Percentiles rank a stretch among this genome's conserved stretches.
These are phyloP conservation scores for Stachybotrys echinatus DNA, from an alignment of 2,329 filamentous ascomycete species.

Conservation along the genomic window DNA sequence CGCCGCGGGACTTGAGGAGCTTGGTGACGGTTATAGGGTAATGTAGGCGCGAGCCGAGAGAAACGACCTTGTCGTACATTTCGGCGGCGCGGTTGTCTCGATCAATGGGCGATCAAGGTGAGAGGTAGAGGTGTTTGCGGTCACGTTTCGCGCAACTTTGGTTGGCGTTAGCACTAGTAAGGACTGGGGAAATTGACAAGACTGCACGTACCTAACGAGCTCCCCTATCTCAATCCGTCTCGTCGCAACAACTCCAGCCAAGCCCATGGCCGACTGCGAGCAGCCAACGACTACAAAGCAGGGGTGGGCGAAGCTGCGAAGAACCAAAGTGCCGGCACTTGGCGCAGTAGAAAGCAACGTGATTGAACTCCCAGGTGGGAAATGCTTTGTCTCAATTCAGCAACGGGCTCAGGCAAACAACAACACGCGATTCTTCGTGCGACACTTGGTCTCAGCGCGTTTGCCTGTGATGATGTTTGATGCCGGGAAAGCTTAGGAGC, in stretches of 20 bases:
- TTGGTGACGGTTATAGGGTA: slow-evolving; percentile 93
- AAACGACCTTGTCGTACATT: slow-evolving; percentile 39
- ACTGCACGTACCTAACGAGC: slow-evolving; percentile 18
- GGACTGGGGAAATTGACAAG: not conserved
- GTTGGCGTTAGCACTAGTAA: not conserved
- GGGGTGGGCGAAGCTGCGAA: no score
- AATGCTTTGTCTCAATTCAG: no score
- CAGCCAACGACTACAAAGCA: not conserved
- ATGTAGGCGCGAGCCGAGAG: slow-evolving; percentile 60
- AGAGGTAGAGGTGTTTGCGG: slow-evolving; percentile 3
- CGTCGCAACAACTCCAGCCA: slow-evolving; percentile 18
- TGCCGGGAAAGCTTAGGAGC: not conserved
- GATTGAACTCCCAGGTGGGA: no score
- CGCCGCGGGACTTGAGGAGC: slow-evolving; percentile 70
- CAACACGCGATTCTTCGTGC: not conserved
- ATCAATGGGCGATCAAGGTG: not conserved
- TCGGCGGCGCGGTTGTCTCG: slow-evolving; percentile 3
- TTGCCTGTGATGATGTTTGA: not conserved
- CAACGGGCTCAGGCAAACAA: no score
- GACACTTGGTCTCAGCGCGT: not conserved
- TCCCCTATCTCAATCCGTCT: slow-evolving; percentile 24
- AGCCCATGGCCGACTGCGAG: slow-evolving; percentile 25
- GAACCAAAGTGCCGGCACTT: no score
- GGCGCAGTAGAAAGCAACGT: no score
- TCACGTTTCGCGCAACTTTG: not conserved